These are phyloP conservation scores for Onygenales sp. DNA, from an alignment of 2,329 filamentous ascomycete genomes.

Conservation along the genomic window DNA sequence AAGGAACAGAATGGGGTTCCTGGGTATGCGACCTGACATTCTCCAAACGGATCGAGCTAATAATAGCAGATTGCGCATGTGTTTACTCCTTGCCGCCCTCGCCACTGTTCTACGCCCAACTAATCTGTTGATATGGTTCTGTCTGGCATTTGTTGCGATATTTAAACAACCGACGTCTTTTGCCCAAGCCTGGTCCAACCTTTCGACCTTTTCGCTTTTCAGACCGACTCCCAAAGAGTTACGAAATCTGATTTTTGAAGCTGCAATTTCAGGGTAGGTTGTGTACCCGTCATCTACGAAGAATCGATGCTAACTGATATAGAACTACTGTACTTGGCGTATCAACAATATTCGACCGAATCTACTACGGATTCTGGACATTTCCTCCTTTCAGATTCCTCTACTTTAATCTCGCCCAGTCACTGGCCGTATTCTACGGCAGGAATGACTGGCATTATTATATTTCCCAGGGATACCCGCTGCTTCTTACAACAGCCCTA, in stretches of 20 bases:
- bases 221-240: slow-evolving; percentile 18
- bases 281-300: not conserved
- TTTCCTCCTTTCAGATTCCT: slow-evolving; percentile 83
- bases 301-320: not conserved
- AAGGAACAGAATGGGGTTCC: slow-evolving; percentile 7
- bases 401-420: slow-evolving; percentile 81
- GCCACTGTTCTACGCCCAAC: slow-evolving; percentile 85
- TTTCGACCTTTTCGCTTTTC: not conserved
- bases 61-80: slow-evolving; percentile 45
- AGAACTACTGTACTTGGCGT: slow-evolving; percentile 45
- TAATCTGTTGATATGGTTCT: slow-evolving; percentile 76
- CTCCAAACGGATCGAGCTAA: slow-evolving; percentile 2
- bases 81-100: slow-evolving; percentile 65
- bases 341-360: slow-evolving; percentile 60
- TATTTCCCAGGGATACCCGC: slow-evolving; percentile 75
- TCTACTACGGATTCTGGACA: slow-evolving; percentile 78
- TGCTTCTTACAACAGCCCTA: slow-evolving; percentile 73
- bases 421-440: slow-evolving; percentile 86
- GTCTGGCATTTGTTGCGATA: slow-evolving; percentile 49
- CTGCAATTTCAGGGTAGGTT: slow-evolving; percentile 47
- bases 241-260: slow-evolving; percentile 50
- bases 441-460: slow-evolving; percentile 90
- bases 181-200: not conserved
- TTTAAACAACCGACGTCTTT: slow-evolving; percentile 20
- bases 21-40: slow-evolving; percentile 16